Conservation (phyloP, 306 rosid species). For the Sphenostylis stenocarpa region DNA sequence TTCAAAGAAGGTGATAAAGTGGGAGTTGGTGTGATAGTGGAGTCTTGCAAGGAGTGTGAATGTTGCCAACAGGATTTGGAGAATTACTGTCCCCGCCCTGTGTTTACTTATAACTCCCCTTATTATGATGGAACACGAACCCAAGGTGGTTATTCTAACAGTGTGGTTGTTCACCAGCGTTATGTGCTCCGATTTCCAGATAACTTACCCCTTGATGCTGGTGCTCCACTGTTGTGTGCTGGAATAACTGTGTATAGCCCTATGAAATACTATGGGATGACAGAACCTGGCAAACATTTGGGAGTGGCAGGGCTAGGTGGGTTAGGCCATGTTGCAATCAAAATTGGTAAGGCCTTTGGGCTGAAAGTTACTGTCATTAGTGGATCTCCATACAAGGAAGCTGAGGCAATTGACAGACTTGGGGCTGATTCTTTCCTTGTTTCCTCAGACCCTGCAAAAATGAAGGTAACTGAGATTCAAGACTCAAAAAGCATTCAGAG, state of each 20-base stretch:
- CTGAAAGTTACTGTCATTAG: constrained; percentile 95
- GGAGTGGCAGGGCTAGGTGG: constrained; percentile 99
- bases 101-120: constrained; percentile 60
- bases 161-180: constrained; percentile 69
- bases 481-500: background rate
- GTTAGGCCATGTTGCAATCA: constrained; percentile 88
- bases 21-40: constrained; percentile 90
- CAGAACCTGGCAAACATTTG: constrained; percentile 83
- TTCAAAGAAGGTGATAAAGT: constrained; percentile 81
- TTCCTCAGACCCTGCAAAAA: constrained; percentile 56
- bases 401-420: constrained; percentile 64
- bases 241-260: constrained; percentile 94
- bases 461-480: constrained; percentile 50
- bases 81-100: constrained; percentile 65
- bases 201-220: constrained; percentile 73
- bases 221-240: constrained; percentile 92
- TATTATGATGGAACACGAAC: constrained; percentile 55
- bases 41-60: constrained; percentile 76
- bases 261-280: constrained; percentile 85
- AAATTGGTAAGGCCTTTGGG: constrained; percentile 88
- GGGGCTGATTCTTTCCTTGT: constrained; percentile 89
- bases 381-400: constrained; percentile 61
- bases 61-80: constrained; percentile 72
- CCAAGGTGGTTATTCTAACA: constrained; percentile 85
- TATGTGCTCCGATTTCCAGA: constrained; percentile 71